These are phyloP conservation scores for Stachybotrys echinatus DNA, from an alignment of 2,329 filamentous ascomycete genomes.

Conservation along the genomic window DNA sequence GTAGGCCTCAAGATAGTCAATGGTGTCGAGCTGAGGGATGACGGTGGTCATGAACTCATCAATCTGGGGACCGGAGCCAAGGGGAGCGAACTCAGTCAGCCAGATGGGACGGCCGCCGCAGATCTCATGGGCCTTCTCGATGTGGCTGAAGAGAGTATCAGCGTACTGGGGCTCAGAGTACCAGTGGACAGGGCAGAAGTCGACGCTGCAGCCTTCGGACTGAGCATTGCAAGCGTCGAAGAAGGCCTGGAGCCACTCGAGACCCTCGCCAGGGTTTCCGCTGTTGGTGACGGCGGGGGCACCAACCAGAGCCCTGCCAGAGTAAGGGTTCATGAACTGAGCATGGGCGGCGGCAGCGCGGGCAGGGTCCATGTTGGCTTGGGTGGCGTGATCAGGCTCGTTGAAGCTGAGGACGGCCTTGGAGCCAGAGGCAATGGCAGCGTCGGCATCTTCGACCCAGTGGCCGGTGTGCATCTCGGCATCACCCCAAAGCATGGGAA, in stretches of 20 bases:
- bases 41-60: slow-evolving; percentile 44
- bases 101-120: slow-evolving; percentile 50
- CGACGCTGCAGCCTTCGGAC: slow-evolving; percentile 40
- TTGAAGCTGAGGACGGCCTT: slow-evolving; percentile 63
- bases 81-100: slow-evolving; percentile 60
- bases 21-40: slow-evolving; percentile 42
- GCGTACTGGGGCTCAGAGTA: slow-evolving; percentile 46
- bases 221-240: slow-evolving; percentile 41
- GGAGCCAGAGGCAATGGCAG: slow-evolving; percentile 48
- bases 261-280: slow-evolving; percentile 40
- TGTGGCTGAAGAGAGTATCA: slow-evolving; percentile 49
- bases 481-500: slow-evolving; percentile 63
- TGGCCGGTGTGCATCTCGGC: slow-evolving; percentile 31
- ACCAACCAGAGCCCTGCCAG: slow-evolving; percentile 48
- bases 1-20: slow-evolving; percentile 48
- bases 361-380: slow-evolving; percentile 52
- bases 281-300: slow-evolving; percentile 61
- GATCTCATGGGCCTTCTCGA: slow-evolving; percentile 38
- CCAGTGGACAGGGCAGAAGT: slow-evolving; percentile 62
- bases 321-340: slow-evolving; percentile 49
- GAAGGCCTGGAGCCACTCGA: slow-evolving; percentile 51
- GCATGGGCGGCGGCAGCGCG: slow-evolving; percentile 49
- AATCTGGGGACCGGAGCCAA: slow-evolving; percentile 36
- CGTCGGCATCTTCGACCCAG: slow-evolving; percentile 47
- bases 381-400: slow-evolving; percentile 59